Evolutionary conservation across 2,329 filamentous ascomycete species (phyloP), one percentile per base, ranked within the genome.

Genomic region (Xylariaceae sp.): DNA sequence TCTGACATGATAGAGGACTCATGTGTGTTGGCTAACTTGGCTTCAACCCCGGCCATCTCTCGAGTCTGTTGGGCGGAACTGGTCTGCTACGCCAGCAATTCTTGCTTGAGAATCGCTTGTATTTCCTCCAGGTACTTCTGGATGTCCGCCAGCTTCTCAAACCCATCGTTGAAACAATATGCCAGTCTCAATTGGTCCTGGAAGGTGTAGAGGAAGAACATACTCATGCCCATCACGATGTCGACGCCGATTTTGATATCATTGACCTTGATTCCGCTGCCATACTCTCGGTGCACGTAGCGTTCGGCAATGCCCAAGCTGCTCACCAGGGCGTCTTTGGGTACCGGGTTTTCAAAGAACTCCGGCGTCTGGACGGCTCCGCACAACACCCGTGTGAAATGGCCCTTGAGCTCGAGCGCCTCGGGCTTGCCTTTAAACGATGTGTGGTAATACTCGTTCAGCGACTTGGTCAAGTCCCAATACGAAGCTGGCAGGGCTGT

Each of bases 131-230:
- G 19, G 32, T 61, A 61, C 46, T 8, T 61, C 50, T 59, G 49
- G 41, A 61, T 61, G 42, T 63, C 54, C 30, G 57, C 54, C 8
- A 48, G 16, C 10, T 60, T 53, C 43, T 60, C 57, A 21, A 57
- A 65, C 3, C 59, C 63, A 39, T 68, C 62, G 41, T 67, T 67
- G 44, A 65, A 66, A 44, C 56, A 56, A 26, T 65, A 63, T 8
- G 61, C 56, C 5, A 67, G 49, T 18, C 61, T 58, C 34, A 68
- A 51, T 39, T 60, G 56, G 30, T 60, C 62, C 7, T 55, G 53
- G 47, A 64, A 63, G 1, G 62, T 66, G 39, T 64, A 66, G 3
- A 63, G 46, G 45, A 65, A 61, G 42, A 63, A 60, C 56, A 64
- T 61, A 22, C 58, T 65, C 59, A 63, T 63, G 36, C 64, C 64